A percentile compares a stretch with the other conserved stretches of the same genome.
phyloP scores from a whole-genome alignment of 2,329 filamentous ascomycete species.

The Tolypocladium sp. region DNA sequence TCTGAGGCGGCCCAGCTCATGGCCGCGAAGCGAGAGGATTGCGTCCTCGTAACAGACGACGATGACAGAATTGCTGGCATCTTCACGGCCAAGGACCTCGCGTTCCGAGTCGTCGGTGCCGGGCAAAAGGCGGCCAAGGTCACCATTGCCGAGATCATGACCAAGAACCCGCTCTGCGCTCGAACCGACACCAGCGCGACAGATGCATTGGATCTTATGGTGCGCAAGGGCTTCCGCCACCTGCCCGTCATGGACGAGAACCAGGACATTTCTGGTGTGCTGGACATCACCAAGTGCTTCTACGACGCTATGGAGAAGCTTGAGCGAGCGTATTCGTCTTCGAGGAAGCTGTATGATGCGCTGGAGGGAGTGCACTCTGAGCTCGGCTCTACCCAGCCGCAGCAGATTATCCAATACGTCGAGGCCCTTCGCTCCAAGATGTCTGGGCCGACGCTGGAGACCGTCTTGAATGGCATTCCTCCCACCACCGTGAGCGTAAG shows the following conservation, averaged over 20 bases:
- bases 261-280: conserved; percentile 94
- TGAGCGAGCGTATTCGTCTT: conserved; percentile 93
- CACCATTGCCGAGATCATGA: conserved; percentile 98
- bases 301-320: conserved; percentile 99
- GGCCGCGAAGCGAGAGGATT: conserved; percentile 97
- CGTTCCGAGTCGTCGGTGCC: conserved; percentile 88
- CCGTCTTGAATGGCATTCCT: conserved; percentile 82
- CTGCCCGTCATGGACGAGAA: conserved; percentile 99
- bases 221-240: conserved; percentile 94
- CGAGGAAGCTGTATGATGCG: conserved; percentile 95
- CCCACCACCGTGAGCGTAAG: conserved; percentile 92
- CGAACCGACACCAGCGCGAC: conserved; percentile 97
- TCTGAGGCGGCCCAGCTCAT: conserved; percentile 96
- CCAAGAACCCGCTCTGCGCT: conserved; percentile 95
- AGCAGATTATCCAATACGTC: conserved; percentile 98
- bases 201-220: conserved; percentile 95
- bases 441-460: conserved; percentile 94
- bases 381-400: conserved; percentile 87
- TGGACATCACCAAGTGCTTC: conserved; percentile 99
- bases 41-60: conserved; percentile 93
- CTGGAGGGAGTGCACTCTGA: conserved; percentile 97
- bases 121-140: conserved; percentile 83
- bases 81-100: conserved; percentile 97
- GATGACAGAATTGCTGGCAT: conserved; percentile 97
- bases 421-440: conserved; percentile 92